These are phyloP conservation scores for Globisporangium lucens DNA, from an alignment of 352 stramenopile species.

Conservation along the genomic window DNA sequence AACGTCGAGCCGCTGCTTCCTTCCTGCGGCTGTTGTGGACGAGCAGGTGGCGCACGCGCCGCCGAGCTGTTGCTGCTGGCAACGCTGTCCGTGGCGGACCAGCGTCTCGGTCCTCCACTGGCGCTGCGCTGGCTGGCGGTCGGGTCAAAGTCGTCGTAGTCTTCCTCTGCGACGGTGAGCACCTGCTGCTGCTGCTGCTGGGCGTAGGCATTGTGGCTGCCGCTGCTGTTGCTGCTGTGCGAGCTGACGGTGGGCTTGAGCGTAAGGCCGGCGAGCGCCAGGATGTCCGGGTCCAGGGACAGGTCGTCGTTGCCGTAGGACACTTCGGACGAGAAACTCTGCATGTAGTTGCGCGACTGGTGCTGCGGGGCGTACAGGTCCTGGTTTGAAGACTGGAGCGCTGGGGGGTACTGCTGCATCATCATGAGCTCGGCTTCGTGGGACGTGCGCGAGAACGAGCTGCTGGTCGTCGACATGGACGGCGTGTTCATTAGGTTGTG, in stretches of 20 bases:
- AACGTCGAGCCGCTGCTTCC: constrained; percentile 5
- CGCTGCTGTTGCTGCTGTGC: constrained; percentile 12
- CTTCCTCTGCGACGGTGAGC: constrained; percentile 11
- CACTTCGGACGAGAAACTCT: constrained; percentile 43
- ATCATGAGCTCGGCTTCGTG: constrained; percentile 18
- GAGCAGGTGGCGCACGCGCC: not conserved
- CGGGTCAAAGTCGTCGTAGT: constrained; percentile 11
- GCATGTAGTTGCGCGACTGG: constrained; percentile 5
- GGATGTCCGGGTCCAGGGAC: constrained; percentile 46
- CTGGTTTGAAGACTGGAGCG: constrained; percentile 20
- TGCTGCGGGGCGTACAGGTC: constrained; percentile 25
- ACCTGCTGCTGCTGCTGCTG: constrained; percentile 11
- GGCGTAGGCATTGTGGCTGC: not conserved
- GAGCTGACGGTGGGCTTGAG: constrained; percentile 21
- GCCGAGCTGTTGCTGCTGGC: constrained; percentile 1
- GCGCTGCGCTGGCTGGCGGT: constrained; percentile 5
- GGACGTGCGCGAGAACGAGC: constrained; percentile 45
- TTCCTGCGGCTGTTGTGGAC: not conserved
- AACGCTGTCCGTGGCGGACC: constrained; percentile 7
- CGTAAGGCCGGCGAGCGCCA: constrained; percentile 43
- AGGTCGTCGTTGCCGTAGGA: constrained; percentile 41
- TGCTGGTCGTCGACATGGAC: constrained; percentile 62
- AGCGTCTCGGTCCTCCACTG: constrained; percentile 3
- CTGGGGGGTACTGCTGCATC: constrained; percentile 11
- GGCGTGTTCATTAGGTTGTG: constrained; percentile 19